Percentiles rank a stretch among this genome's conserved stretches.
phyloP scores from a whole-genome alignment of 805 yeast species.

The Zygosaccharomyces gambellarensis region DNA sequence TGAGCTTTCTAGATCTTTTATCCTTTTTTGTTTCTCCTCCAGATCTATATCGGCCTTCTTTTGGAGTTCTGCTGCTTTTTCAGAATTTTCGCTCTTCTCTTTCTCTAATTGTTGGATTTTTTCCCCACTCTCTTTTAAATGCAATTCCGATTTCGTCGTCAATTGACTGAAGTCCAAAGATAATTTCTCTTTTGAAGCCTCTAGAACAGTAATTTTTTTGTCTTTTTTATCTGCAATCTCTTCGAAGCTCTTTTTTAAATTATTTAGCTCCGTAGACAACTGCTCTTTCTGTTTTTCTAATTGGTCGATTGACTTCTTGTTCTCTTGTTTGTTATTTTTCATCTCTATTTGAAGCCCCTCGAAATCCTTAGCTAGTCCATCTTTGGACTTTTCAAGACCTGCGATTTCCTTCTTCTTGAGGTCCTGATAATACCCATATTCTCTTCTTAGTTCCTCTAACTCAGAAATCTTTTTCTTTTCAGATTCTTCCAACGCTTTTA shows the following conservation, averaged over 20 bases:
- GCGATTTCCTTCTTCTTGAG: conserved; percentile 17
- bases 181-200: not conserved
- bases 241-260: not conserved
- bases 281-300: conserved; percentile 1
- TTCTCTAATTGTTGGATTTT: not conserved
- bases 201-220: not conserved
- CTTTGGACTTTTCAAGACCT: conserved; percentile 8
- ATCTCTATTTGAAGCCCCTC: not conserved
- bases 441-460: not conserved
- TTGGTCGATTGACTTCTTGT: not conserved
- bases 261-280: not conserved
- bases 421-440: not conserved
- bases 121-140: not conserved
- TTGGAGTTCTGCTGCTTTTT: not conserved
- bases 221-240: conserved; percentile 12
- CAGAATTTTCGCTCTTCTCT: not conserved
- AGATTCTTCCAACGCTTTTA: not conserved
- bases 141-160: not conserved
- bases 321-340: not conserved
- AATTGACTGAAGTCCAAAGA: not conserved
- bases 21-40: conserved; percentile 11
- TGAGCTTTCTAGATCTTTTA: conserved; percentile 13
- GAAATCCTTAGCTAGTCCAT: not conserved
- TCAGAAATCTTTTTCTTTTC: not conserved
- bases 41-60: not conserved